Conservation (phyloP, 768 basidiomycete species). For the Sutorius australiensis region DNA sequence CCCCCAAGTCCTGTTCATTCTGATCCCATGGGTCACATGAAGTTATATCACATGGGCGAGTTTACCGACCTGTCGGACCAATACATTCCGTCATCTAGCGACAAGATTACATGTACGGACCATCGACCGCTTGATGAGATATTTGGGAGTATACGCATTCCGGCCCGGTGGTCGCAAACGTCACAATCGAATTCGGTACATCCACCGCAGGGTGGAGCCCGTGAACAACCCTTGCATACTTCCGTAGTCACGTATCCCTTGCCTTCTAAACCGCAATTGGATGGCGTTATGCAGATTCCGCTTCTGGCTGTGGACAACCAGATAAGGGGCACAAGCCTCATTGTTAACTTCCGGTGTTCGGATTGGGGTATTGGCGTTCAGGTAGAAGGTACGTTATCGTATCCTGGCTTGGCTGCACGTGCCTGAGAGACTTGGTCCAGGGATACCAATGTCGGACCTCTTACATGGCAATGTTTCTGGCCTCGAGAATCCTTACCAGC, state of each 20-base stretch:
- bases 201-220: conserved; percentile 1
- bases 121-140: conserved; percentile 28
- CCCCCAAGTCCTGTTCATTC: not conserved
- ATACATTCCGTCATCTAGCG: conserved; percentile 27
- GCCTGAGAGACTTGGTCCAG: conserved; percentile 4
- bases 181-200: not conserved
- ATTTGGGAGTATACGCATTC: conserved; percentile 11
- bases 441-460: conserved; percentile 26
- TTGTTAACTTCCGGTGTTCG: conserved; percentile 19
- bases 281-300: conserved; percentile 21
- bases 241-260: conserved; percentile 18
- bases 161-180: not conserved
- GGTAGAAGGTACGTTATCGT: conserved; percentile 15
- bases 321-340: conserved; percentile 13
- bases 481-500: conserved; percentile 18
- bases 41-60: not conserved
- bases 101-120: conserved; percentile 26
- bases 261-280: conserved; percentile 16
- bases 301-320: conserved; percentile 23
- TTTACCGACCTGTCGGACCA: conserved; percentile 14
- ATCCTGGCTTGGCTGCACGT: not conserved
- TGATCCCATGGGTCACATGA: not conserved
- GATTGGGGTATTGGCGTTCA: conserved; percentile 24
- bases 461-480: conserved; percentile 18
- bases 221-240: not conserved